Percentiles rank a stretch among this genome's conserved stretches.
phyloP scores from a whole-genome alignment of 1,139 yeast species.

The Pneumocystis sp. region DNA sequence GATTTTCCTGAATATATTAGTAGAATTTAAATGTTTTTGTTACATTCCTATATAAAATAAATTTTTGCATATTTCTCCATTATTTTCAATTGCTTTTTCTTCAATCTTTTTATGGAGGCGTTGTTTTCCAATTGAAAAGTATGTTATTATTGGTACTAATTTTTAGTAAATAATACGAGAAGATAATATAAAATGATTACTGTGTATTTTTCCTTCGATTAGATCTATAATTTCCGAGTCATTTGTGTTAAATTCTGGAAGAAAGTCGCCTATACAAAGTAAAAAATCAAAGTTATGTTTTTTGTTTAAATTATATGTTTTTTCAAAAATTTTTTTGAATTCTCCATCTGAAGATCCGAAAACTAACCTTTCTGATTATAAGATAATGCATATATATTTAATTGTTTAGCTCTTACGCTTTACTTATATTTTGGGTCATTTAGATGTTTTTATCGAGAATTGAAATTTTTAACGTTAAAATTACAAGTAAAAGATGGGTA shows the following conservation, averaged over 20 bases:
- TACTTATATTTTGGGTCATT: neutral
- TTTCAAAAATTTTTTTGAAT: conserved; percentile 5
- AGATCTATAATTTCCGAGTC: conserved; percentile 2
- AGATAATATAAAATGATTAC: neutral
- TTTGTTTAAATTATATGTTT: conserved; percentile 3
- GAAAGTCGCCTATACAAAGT: conserved; percentile 10
- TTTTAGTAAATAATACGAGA: neutral
- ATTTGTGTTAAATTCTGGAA: conserved; percentile 1
- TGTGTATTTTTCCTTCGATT: neutral
- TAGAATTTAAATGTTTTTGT: neutral
- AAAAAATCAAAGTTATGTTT: conserved; percentile 10
- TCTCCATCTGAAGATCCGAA: conserved; percentile 10
- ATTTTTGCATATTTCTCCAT: conserved; percentile 10
- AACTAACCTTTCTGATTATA: conserved; percentile 1
- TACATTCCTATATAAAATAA: conserved; percentile 5
- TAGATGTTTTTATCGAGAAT: neutral
- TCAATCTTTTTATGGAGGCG: conserved; percentile 5
- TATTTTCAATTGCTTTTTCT: conserved; percentile 1
- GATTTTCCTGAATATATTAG: conserved; percentile 3
- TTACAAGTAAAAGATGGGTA: neutral
- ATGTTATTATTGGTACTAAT: conserved; percentile 7
- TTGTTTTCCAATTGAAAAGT: conserved; percentile 8
- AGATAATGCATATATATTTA: neutral
- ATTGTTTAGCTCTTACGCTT: neutral
- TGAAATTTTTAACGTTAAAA: neutral